Base-by-base conservation (phyloP, 1,139 yeast genomes). In the Candida neerlandica region DNA sequence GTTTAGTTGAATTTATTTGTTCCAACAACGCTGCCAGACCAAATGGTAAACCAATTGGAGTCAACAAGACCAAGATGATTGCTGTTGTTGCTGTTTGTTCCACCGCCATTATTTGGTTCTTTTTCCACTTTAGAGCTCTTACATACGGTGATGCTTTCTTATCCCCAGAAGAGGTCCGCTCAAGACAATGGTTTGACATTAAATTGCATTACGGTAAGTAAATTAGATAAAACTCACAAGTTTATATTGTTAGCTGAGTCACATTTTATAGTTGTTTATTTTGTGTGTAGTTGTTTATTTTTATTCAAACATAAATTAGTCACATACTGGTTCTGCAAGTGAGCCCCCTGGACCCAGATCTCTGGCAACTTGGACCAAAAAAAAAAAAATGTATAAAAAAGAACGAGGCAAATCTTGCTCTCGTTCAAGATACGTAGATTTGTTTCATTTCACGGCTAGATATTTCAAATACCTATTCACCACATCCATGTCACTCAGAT, bases 141-240 rank as follows among this genome's bases (percentile, higher is more conserved):
- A 85, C 95, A 1, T 95, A 94, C 62, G 99, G 99, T 57, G 81
- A 84, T 61, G 80, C 82, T 12, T 61, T 83, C 7, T 71, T 94
- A 59, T 64, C 83, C 1, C 79, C 85, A 7, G 84, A 75, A 39
- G 86, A 89, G 64, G 86, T 92, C 27, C 63, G 71, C 54, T 78
- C 78, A 37, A 85, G 99, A 75, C 86, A 91, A 70, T 86, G 94
- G 87, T 75, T 91, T 65, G 85, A 87, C 59, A 84, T 90, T 60
- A 84, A 84, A 63, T 78, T 94, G 55, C 97, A 92, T 64, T 92
- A 84, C 64, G 83, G 94, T 53, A 91, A 91, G 71, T 88, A 77
- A 48, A 19, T 7, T n/a, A 6, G n/a, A 33, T 11, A 30, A 3
- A 11, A 4, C 27, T 19, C 35, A 12, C 16, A n/a, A n/a, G 7